Evolutionary conservation across 23 red algal species (phyloP), one percentile per base, ranked within the genome.

Genomic region (Cyanidioschyzon merolae): DNA sequence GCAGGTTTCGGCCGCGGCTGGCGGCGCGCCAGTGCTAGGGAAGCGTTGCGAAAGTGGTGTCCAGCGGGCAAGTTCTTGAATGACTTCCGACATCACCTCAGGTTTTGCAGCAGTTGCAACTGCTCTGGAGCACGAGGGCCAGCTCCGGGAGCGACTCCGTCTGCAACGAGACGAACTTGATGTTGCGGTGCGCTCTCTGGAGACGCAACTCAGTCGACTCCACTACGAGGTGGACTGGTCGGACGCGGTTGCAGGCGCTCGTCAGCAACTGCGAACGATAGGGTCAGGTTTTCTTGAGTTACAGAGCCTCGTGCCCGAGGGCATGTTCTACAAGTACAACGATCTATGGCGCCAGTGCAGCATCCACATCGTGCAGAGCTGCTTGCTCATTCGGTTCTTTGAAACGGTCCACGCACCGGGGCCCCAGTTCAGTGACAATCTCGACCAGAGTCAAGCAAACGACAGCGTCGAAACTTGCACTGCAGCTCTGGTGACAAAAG

Each of bases 281-380:
- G 37, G 58, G 1, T 35, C 7, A 15, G 30, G 25, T 0, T 81
- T 81, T 34, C 45, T 34, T 12, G 21, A 2, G 2, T 50, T 81
- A 17, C 78, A 81, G 29, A 32, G 1, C 21, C 21, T 41, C 2
- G 54, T 81, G 2, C 78, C 78, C 17, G 1, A 40, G 26, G 57
- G 68, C 32, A 39, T 40, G 16, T 81, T 71, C 41, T 81, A 81
- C 38, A 81, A 81, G 51, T 81, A 81, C 25, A 81, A 81, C 45
- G 78, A 81, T 40, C 38, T 81, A 2, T 81, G 78, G 78, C 59
- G 78, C 54, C 59, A 58, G 38, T 50, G 58, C 1, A 31, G 54
- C 0, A 1, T 71, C 39, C 78, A 57, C 30, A 27, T 71, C 59
- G 78, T 81, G 15, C 36, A 40, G 37, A 18, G 26, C 0, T 50